Evolutionary conservation across 2,329 filamentous ascomycete genomes (phyloP).

Genomic region (Fusarium brevicatenulatum): DNA sequence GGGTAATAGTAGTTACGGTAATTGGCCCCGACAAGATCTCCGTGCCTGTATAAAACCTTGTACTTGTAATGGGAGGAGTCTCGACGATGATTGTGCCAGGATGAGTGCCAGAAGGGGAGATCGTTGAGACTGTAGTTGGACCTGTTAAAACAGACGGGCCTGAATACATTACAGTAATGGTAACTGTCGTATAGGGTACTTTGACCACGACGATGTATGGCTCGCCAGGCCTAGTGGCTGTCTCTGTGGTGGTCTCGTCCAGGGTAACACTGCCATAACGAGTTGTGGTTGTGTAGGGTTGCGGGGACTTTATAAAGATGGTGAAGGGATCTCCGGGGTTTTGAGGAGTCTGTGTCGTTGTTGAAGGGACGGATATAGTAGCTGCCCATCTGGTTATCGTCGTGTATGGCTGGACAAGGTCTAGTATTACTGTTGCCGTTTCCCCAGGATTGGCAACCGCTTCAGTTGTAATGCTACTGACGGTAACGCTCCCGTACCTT

Average conservation of each 20-base stretch:
- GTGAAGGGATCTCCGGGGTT: neutral
- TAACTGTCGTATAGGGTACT: neutral
- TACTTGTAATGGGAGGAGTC: neutral
- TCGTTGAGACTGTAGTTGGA: neutral
- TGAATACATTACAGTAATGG: neutral
- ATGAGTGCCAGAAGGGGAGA: neutral
- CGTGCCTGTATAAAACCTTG: neutral
- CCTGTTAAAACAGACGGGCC: neutral
- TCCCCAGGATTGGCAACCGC: neutral
- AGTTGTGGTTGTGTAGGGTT: neutral
- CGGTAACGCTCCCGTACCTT: neutral
- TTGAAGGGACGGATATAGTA: accelerated
- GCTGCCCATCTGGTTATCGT: neutral
- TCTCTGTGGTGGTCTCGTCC: neutral
- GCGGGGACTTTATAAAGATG: neutral
- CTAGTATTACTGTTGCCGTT: neutral
- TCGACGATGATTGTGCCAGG: neutral
- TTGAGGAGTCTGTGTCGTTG: neutral
- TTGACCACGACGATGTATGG: neutral
- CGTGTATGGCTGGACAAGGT: neutral
- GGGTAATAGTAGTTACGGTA: neutral
- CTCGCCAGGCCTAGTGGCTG: neutral
- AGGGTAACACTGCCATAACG: neutral
- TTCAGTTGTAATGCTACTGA: neutral
- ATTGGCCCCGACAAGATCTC: neutral